A percentile compares a stretch with the other conserved stretches of the same genome.
These are phyloP conservation scores for Xylariaceae sp. DNA, from an alignment of 2,329 filamentous ascomycete species.

Conservation along the genomic window DNA sequence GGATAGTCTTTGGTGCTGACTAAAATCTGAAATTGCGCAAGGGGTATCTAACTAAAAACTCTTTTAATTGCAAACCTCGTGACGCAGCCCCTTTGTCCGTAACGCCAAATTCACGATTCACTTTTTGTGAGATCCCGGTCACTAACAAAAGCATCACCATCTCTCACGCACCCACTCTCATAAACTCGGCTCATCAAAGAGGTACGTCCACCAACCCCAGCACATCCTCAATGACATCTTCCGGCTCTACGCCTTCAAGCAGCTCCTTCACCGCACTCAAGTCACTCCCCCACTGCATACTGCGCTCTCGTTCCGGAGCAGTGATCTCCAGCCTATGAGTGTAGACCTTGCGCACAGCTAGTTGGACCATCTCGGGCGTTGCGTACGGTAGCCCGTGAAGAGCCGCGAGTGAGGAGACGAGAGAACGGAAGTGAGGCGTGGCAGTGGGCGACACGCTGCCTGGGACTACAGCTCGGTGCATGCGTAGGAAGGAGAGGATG, in stretches of 20 bases:
- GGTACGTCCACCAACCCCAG: conserved; percentile 55
- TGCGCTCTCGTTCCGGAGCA: conserved; percentile 67
- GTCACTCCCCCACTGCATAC: conserved; percentile 89
- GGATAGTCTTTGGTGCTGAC: too few species aligned
- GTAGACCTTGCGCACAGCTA: conserved; percentile 85
- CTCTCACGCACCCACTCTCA: not conserved
- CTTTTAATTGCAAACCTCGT: too few species aligned
- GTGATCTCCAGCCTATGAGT: conserved; percentile 76
- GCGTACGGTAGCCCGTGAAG: conserved; percentile 78
- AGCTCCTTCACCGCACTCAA: conserved; percentile 62
- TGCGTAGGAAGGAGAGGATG: conserved; percentile 77
- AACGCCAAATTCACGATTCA: too few species aligned
- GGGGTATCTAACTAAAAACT: too few species aligned
- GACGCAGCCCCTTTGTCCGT: too few species aligned
- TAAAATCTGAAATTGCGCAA: too few species aligned
- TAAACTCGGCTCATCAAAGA: conserved; percentile 29
- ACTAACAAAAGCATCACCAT: too few species aligned
- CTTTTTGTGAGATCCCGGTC: too few species aligned
- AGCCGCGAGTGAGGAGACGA: conserved; percentile 71
- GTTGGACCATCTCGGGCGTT: conserved; percentile 75
- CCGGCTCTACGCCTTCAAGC: conserved; percentile 58
- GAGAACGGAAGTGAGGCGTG: conserved; percentile 69
- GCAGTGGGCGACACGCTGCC: conserved; percentile 74
- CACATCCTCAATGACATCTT: conserved; percentile 64
- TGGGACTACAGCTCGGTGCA: conserved; percentile 74